Evolutionary conservation across 495 filamentous ascomycete genomes (phyloP), one percentile per base, ranked within the genome.

Genomic region (Hyaloscypha hepaticicola): DNA sequence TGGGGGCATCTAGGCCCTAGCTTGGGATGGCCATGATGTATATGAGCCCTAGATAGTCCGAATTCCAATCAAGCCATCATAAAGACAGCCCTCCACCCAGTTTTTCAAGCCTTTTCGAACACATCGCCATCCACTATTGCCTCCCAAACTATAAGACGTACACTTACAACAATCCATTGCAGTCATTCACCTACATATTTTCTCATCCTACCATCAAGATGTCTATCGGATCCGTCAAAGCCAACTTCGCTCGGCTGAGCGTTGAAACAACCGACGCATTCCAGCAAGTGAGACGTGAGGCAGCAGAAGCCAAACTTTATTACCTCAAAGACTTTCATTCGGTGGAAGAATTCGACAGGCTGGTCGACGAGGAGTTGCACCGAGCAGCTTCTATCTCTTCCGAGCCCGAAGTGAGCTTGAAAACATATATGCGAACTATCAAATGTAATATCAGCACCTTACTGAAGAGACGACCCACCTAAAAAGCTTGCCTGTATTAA

Each of bases 301-400:
- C 55, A 0, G 34, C 29, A n/a, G 64, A 66, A 51, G 49, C 28
- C 48, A 66, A 66, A 49, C 58, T 66, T 29, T 61, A 45, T 33
- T 66, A 61, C 57, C 51, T 61, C 24, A 34, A 31, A 31, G 64
- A 66, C 25, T 25, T 29, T 2, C 31, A 31, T 19, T 19, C 57
- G 11, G 31, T 50, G 5, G 57, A 45, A 16, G 64, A 66, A 56
- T 66, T 66, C 27, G 64, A 55, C 27, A n/a, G 28, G 1, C 57
- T 56, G 24, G 49, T 61, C 14, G 58, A 66, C 12, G 49, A 33
- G 26, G 64, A 66, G 34, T 6, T 66, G n/a, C 57, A n/a, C 60
- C 22, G 55, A 61, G 19, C 51, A 28, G 19, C 2, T 26, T 41
- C 19, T 19, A 60, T 48, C 38, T 3, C 25, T 9, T 4, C 16